Percentiles rank a stretch among this genome's conserved stretches.
Conservation (phyloP, 352 stramenopile species). For the Pythium angustatum region DNA sequence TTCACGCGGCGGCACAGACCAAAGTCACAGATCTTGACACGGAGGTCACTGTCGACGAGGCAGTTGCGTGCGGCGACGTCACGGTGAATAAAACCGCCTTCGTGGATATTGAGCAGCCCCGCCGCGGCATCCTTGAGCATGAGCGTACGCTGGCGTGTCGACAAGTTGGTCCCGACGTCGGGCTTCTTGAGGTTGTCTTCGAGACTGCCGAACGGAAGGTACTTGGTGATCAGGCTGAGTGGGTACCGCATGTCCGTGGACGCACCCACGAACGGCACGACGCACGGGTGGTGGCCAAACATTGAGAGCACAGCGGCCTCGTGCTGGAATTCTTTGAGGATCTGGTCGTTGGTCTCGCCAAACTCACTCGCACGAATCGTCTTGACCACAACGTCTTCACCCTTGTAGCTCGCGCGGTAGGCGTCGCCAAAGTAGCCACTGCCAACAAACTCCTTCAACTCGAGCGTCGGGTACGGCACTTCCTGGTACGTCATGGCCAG, state of each 20-base stretch:
- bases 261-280: conserved; percentile 81
- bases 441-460: conserved; percentile 77
- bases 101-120: conserved; percentile 80
- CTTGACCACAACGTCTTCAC: conserved; percentile 81
- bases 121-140: conserved; percentile 78
- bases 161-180: conserved; percentile 31
- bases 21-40: conserved; percentile 81
- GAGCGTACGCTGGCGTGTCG: conserved; percentile 46
- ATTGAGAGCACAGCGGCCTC: conserved; percentile 78
- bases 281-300: conserved; percentile 81
- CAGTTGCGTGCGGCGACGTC: conserved; percentile 82
- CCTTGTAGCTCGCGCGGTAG: conserved; percentile 60
- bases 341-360: conserved; percentile 70
- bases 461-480: conserved; percentile 60
- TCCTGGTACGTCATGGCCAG: conserved; percentile 76
- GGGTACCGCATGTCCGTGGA: conserved; percentile 69
- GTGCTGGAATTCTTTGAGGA: conserved; percentile 82
- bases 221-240: conserved; percentile 70
- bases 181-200: conserved; percentile 64
- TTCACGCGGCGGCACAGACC: conserved; percentile 71
- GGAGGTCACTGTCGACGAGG: conserved; percentile 59
- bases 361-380: conserved; percentile 77
- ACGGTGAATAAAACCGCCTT: conserved; percentile 84
- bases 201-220: conserved; percentile 69
- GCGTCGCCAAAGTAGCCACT: conserved; percentile 81